Evolutionary conservation across 352 stramenopile genomes (phyloP), one percentile per base, ranked within the genome.

Genomic region (Phytophthora agathidicida): DNA sequence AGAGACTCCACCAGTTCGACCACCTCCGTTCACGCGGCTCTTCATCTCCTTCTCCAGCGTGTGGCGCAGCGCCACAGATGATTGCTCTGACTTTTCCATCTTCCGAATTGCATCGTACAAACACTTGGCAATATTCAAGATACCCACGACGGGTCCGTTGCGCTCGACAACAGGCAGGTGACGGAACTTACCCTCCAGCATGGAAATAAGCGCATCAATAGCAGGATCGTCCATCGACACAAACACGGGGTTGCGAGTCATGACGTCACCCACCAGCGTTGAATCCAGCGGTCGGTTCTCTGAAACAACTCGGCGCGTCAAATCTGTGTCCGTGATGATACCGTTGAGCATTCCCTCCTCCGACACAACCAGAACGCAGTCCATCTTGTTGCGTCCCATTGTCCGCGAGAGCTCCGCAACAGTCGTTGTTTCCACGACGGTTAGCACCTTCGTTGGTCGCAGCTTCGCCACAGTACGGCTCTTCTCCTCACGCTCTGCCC

Each of bases 81-180:
- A 92, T 35, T 86, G 62, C 50, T 93, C 83, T n/a, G 82, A 85
- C 57, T 94, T 94, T 64, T 99, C 97, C 65, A 99, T 96, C 62
- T 98, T 98, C 5, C 80, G 82, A 48, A 99, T 99, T 3, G 96
- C 97, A 77, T 99, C 96, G 78, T 99, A 98, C 53, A 99, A 57
- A 59, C 97, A 99, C 70, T 99, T 99, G 9, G 94, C 96, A 74
- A 99, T 99, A 75, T 98, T 97, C 17, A 99, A 68, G 33, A 99
- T 89, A 9, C 97, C 97, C 5, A 98, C 93, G 5, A 99, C 94
- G 1, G 82, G 85, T 0, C 86, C 89, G 17, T 78, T 70, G 39
- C 73, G 80, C 42, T 95, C 86, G 1, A 95, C 80, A 9, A 96
- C 89, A 8, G 88, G 88, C 35, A 95, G 54, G 44, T 96, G 88